phyloP scores from a whole-genome alignment of 768 basidiomycete genomes.

The Collybia sp. region DNA sequence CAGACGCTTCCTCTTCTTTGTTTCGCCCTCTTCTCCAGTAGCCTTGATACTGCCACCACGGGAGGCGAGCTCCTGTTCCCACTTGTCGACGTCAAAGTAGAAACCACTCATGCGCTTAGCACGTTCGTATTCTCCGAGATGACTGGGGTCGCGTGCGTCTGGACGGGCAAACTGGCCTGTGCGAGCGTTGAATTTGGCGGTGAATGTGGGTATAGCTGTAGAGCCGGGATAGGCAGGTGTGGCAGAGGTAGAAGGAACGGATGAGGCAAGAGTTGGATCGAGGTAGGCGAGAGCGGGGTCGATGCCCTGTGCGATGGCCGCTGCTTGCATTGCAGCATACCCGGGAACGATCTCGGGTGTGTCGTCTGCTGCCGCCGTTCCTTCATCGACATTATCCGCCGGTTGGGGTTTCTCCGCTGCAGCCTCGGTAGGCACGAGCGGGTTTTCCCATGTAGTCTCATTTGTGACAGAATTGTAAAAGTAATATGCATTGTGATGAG shows the following conservation, averaged over 20 bases:
- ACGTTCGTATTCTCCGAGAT: constrained; percentile 77
- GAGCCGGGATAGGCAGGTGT: constrained; percentile 24
- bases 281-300: constrained; percentile 79
- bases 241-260: constrained; percentile 16
- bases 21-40: constrained; percentile 43
- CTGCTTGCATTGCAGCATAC: constrained; percentile 55
- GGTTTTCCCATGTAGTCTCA: constrained; percentile 84
- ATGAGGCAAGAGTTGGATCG: constrained; percentile 62
- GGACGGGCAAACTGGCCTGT: constrained; percentile 69
- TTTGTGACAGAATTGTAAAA: constrained; percentile 74
- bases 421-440: constrained; percentile 39
- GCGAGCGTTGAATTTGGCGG: constrained; percentile 78
- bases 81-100: constrained; percentile 80
- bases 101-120: constrained; percentile 84
- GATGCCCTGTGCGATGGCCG: constrained; percentile 75
- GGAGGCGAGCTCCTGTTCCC: constrained; percentile 67
- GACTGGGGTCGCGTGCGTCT: constrained; percentile 68
- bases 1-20: constrained; percentile 65
- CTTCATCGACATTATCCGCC: constrained; percentile 21
- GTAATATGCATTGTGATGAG: constrained; percentile 78
- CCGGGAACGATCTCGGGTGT: constrained; percentile 16
- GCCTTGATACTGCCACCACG: constrained; percentile 28
- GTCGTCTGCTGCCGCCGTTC: constrained; percentile 16
- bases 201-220: constrained; percentile 35
- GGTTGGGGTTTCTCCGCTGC: not conserved